Conservation (phyloP, 345 rosid species). For the Carallia pectinifolia region DNA sequence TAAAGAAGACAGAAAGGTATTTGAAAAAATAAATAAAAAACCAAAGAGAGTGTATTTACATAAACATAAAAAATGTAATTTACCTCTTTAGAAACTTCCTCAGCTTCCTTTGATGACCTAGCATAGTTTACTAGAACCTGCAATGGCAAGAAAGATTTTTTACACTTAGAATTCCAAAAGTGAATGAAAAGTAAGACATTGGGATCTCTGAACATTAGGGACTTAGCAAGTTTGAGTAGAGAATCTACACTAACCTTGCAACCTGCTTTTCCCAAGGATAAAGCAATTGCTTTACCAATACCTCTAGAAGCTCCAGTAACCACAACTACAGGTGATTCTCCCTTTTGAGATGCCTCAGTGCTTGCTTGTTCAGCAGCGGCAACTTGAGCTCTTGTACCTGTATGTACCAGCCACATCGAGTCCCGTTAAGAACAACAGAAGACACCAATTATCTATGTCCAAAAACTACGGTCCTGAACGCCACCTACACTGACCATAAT, state of each 20-base stretch:
- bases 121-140: slow-evolving; percentile 97
- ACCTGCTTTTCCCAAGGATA: slow-evolving; percentile 76
- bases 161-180: background rate
- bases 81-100: slow-evolving; percentile 90
- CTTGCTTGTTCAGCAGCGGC: slow-evolving; percentile 51
- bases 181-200: background rate
- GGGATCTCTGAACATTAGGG: background rate
- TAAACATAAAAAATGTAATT: background rate
- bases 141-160: slow-evolving; percentile 10
- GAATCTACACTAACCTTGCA: slow-evolving; percentile 32
- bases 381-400: slow-evolving; percentile 73
- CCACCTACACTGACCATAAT: too few relatives aligned
- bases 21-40: too few relatives aligned
- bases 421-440: too few relatives aligned
- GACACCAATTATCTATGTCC: too few relatives aligned
- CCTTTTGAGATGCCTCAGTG: slow-evolving; percentile 41
- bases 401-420: background rate
- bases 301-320: slow-evolving; percentile 99
- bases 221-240: too few relatives aligned
- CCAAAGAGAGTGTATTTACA: too few relatives aligned
- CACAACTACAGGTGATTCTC: slow-evolving; percentile 79
- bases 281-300: slow-evolving; percentile 92
- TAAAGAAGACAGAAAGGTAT: too few relatives aligned
- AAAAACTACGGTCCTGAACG: too few relatives aligned
- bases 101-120: slow-evolving; percentile 90